Evolutionary conservation across 208 protist genomes (phyloP).

Genomic region (Naegleria lovaniensis): DNA sequence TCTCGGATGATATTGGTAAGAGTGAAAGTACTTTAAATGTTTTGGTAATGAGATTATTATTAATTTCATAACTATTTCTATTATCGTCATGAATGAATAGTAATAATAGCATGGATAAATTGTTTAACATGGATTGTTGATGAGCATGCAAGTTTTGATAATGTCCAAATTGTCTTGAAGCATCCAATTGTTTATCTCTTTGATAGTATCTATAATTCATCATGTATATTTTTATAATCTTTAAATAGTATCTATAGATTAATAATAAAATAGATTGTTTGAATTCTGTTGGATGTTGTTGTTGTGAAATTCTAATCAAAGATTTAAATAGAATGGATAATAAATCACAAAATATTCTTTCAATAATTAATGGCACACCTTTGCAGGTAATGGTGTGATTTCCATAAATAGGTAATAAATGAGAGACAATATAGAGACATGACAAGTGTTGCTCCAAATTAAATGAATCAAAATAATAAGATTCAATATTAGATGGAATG

Average conservation of each 20-base stretch:
- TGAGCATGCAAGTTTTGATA: background rate
- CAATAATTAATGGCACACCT: background rate
- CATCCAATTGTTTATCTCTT: background rate
- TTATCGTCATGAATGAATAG: constrained; percentile 6
- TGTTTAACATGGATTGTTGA: background rate
- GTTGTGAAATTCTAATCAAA: background rate
- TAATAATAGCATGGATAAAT: background rate
- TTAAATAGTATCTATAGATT: background rate
- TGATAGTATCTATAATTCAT: background rate
- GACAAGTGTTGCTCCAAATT: background rate
- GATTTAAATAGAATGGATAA: background rate
- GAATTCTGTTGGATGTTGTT: background rate
- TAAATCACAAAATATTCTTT: constrained; percentile 6
- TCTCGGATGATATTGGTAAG: background rate
- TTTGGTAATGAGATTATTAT: background rate
- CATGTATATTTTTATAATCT: background rate
- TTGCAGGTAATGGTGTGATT: background rate
- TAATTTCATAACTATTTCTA: constrained; percentile 2
- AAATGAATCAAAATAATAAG: background rate
- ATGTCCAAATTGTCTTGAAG: background rate
- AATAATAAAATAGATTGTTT: background rate
- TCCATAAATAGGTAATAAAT: background rate
- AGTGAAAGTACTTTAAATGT: background rate
- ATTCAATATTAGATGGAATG: background rate
- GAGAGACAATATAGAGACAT: background rate